A percentile compares a stretch with the other conserved stretches of the same genome.
Conservation (phyloP, 176 grass and related monocot genomes). For the Carex littledalei region DNA sequence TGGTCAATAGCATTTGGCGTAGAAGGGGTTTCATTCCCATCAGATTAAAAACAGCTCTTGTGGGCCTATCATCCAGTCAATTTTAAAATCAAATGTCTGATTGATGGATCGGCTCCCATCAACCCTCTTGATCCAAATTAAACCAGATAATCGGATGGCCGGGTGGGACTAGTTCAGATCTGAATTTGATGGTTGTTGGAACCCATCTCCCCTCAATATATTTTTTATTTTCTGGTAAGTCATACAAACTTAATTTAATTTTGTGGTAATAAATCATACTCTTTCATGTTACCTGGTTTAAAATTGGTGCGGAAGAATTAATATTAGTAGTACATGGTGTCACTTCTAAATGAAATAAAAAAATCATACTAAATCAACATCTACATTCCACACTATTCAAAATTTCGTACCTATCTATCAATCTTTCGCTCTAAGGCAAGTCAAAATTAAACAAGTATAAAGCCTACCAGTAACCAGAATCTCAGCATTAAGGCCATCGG, state of each 20-base stretch:
- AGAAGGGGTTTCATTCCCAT: background rate
- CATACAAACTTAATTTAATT: background rate
- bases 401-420: background rate
- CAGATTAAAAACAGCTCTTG: background rate
- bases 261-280: background rate
- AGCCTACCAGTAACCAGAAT: background rate
- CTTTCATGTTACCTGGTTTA: background rate
- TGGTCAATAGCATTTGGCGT: background rate
- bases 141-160: background rate
- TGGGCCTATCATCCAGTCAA: background rate
- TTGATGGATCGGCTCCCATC: background rate
- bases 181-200: background rate
- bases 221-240: background rate
- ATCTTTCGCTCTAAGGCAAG: background rate
- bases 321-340: background rate
- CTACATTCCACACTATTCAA: background rate
- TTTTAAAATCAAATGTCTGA: background rate
- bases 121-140: background rate
- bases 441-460: background rate
- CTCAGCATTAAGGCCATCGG: conserved; percentile 5
- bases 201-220: background rate
- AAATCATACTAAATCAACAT: background rate
- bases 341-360: background rate
- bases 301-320: background rate
- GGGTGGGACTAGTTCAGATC: background rate